A percentile compares a stretch with the other conserved stretches of the same genome.
Conservation (phyloP, 202 grass and related monocot species). For the Musa balbisiana region DNA sequence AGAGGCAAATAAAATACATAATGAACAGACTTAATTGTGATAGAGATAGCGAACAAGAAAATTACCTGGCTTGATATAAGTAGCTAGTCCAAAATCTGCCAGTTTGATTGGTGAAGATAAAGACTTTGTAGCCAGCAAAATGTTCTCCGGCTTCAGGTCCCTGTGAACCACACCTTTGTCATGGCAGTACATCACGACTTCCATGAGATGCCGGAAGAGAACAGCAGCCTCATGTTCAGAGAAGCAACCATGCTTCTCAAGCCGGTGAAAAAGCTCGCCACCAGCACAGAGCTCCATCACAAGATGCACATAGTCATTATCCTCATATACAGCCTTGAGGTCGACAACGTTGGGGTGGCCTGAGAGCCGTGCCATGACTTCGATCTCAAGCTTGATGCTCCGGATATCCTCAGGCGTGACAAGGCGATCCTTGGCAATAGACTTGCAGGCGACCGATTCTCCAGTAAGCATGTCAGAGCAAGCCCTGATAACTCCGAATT, state of each 20-base stretch:
- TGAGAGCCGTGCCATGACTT: constrained; percentile 86
- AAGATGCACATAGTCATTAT: constrained; percentile 72
- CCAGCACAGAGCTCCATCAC: constrained; percentile 95
- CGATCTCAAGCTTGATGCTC: constrained; percentile 81
- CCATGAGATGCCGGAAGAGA: constrained; percentile 77
- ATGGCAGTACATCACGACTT: constrained; percentile 85
- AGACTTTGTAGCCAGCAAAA: constrained; percentile 79
- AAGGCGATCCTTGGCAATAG: constrained; percentile 84
- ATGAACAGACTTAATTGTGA: background rate
- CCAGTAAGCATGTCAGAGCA: constrained; percentile 81
- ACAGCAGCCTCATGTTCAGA: constrained; percentile 58
- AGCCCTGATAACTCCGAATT: constrained; percentile 87
- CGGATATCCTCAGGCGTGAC: constrained; percentile 69
- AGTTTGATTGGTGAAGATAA: constrained; percentile 64
- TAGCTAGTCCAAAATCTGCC: constrained; percentile 89
- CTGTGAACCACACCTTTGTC: constrained; percentile 87
- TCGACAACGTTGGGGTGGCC: constrained; percentile 85
- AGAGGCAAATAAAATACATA: constrained; percentile 8
- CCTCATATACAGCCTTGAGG: constrained; percentile 90
- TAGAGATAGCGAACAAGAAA: constrained; percentile 4
- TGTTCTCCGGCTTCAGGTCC: constrained; percentile 94
- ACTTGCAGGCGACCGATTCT: constrained; percentile 79
- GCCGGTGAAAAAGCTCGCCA: constrained; percentile 85
- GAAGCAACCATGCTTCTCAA: constrained; percentile 74
- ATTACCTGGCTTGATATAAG: constrained; percentile 73